Percentiles rank a stretch among this genome's conserved stretches.
Evolutionary conservation across 164 flowering plant species (phyloP).

Genomic region (Protea cynaroides): DNA sequence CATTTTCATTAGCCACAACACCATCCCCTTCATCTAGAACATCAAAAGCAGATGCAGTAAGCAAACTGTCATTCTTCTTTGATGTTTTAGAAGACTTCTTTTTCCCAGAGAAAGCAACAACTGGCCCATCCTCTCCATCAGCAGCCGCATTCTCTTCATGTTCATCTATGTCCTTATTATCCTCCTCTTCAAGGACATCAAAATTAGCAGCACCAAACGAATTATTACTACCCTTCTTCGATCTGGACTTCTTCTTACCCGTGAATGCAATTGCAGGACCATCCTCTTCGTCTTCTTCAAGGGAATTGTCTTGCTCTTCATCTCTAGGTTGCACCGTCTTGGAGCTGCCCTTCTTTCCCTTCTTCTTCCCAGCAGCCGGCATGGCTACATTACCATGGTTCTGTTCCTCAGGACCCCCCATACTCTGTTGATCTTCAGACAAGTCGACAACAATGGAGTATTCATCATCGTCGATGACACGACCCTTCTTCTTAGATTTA

Average conservation of each 20-base stretch:
- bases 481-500: conserved; percentile 64
- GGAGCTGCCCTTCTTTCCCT: conserved; percentile 42
- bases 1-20: not conserved
- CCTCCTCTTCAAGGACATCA: conserved; percentile 22
- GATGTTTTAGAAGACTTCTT: conserved; percentile 40
- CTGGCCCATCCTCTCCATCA: conserved; percentile 32
- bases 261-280: conserved; percentile 16
- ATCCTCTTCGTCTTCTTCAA: conserved; percentile 27
- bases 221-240: conserved; percentile 36
- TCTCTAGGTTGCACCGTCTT: conserved; percentile 23
- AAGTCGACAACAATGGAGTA: conserved; percentile 56
- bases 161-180: conserved; percentile 19
- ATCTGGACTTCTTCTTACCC: conserved; percentile 50
- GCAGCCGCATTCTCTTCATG: conserved; percentile 15
- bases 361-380: conserved; percentile 42
- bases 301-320: conserved; percentile 18
- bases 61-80: conserved; percentile 27
- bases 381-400: conserved; percentile 29
- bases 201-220: conserved; percentile 20
- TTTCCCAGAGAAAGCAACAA: conserved; percentile 35
- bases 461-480: conserved; percentile 69
- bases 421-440: conserved; percentile 33
- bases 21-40: conserved; percentile 21
- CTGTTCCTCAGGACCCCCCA: not conserved
- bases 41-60: conserved; percentile 21